Percentiles rank a stretch among this genome's conserved stretches.
Conservation (phyloP, 805 yeast species). For the Grigorovia yakushimaensis region DNA sequence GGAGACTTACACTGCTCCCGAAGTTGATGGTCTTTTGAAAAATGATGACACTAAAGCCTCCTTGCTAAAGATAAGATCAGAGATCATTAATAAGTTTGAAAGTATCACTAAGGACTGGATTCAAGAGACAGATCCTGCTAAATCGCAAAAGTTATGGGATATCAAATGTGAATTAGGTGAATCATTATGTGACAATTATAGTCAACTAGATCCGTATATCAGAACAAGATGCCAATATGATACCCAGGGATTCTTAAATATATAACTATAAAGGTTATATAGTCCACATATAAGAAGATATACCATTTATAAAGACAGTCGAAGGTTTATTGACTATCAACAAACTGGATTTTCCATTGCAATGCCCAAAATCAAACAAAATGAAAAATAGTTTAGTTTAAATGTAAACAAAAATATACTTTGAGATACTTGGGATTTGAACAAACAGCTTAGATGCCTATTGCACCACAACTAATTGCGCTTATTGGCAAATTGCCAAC, state of each 20-base stretch:
- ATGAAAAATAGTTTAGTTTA: neutral
- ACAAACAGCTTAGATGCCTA: too few species aligned
- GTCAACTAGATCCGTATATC: conserved; percentile 65
- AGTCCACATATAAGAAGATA: too few species aligned
- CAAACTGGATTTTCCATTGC: too few species aligned
- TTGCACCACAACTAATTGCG: neutral
- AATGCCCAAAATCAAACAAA: neutral
- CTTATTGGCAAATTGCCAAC: neutral
- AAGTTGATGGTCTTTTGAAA: conserved; percentile 39
- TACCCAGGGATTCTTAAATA: conserved; percentile 47
- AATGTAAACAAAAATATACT: neutral
- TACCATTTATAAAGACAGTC: too few species aligned
- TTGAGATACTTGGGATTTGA: too few species aligned
- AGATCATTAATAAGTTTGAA: conserved; percentile 44
- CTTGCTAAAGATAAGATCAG: conserved; percentile 43
- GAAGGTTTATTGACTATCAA: too few species aligned
- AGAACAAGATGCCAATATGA: conserved; percentile 76
- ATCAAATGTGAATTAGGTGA: conserved; percentile 47
- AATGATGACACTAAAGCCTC: conserved; percentile 28
- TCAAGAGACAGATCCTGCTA: conserved; percentile 35
- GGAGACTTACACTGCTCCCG: conserved; percentile 51
- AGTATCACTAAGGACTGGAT: conserved; percentile 72
- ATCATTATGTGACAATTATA: conserved; percentile 53
- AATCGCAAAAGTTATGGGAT: conserved; percentile 37
- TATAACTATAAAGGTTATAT: conserved; percentile 1